Evolutionary conservation across 345 rosid genomes (phyloP).

Genomic region (Carallia brachiata): DNA sequence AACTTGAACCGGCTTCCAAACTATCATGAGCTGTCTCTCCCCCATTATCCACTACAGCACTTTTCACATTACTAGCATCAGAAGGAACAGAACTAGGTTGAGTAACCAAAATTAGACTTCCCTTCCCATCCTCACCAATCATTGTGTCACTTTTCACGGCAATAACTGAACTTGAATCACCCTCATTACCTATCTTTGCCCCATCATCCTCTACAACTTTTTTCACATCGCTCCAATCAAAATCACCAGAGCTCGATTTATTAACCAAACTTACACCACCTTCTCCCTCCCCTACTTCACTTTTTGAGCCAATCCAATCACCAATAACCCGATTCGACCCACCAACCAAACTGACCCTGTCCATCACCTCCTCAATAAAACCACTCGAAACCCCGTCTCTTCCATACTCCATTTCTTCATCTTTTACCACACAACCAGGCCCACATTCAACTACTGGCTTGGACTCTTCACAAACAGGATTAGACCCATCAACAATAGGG

Average conservation of each 20-base stretch:
- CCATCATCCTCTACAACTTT: not conserved
- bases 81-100: not conserved
- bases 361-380: conserved; percentile 49
- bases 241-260: not conserved
- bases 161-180: conserved; percentile 12
- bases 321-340: not conserved
- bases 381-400: conserved; percentile 30
- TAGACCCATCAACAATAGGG: conserved; percentile 14
- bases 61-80: not conserved
- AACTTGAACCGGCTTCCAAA: not conserved
- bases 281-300: not conserved
- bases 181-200: not conserved
- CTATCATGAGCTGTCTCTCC: not conserved
- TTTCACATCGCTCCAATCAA: not conserved
- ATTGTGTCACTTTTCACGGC: conserved; percentile 18
- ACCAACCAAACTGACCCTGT: conserved; percentile 38
- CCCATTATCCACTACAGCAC: not conserved
- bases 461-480: conserved; percentile 17
- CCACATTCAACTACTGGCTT: conserved; percentile 20
- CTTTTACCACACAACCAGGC: conserved; percentile 19
- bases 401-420: conserved; percentile 35
- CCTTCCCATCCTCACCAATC: not conserved
- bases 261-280: not conserved
- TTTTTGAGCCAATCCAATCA: not conserved
- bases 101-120: not conserved